Base-by-base conservation (phyloP, 116 monocot genomes). In the Cymodocea nodosa region DNA sequence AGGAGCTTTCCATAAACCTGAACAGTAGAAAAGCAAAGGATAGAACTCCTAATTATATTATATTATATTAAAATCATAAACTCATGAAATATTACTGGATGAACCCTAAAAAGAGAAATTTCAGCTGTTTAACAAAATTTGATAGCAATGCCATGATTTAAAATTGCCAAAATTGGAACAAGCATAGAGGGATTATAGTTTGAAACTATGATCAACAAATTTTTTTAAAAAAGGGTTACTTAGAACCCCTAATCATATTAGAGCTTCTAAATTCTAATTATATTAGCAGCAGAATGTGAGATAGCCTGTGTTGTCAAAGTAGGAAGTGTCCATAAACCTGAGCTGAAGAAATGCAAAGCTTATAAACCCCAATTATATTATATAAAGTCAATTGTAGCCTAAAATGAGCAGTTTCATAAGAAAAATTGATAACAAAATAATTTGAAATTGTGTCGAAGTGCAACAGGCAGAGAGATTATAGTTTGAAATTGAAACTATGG, bases 1-100 rank as follows among this genome's bases (percentile, higher is more conserved):
- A 54, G 80, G 68, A 52, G 84, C 24, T 80, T 84, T 91, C 91
- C 87, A 87, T 4, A 36, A 53, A 58, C 91, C 91, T 91, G 66
- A 62, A 15, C 15, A 51, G 34, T n/a, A 70, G 13, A 14, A 58
- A 15, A 39, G 20, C 4, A 50, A 64, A 51, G 5, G 24, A 16
- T 34, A 61, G 17, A 34, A 61, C n/a, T 3, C 8, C 23, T 11
- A 36, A 9, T 36, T 12, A 61, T 61, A 35, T 61, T 12, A 61
- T 61, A 35, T 61, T 34, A 34, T n/a, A 12, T 44, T 12, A 10
- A 44, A 44, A 9, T 62, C 35, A 37, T 19, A 19, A 2, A 34
- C 16, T 12, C 24, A 34, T 14, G 34, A 35, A n/a, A 40, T 35
- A 62, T 19, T 37, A 1, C 62, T 37, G 15, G n/a, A 35, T 10